Base-by-base conservation (phyloP, 1,284 basidiomycete genomes). In the Fomitopsis palustris region DNA sequence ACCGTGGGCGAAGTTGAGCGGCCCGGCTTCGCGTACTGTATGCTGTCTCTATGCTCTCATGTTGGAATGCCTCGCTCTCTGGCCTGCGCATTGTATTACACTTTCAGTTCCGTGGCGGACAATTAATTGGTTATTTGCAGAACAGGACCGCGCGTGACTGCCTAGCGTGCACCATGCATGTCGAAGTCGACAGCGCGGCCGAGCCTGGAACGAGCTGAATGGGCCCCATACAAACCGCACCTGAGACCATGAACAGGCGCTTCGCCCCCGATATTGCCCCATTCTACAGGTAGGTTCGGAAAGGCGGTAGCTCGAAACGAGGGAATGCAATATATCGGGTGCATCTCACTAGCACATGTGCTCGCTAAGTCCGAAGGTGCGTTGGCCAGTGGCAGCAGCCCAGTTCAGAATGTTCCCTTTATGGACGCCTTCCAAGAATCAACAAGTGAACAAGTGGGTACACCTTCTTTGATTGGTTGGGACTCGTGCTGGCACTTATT, bases 41-140 rank as follows among this genome's bases (percentile, higher is more conserved):
- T 52, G 31, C 29, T 51, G 25, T 35, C 29, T n/a, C 19, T 43
- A 17, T 27, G 47, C 49, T 52, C 33, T 52, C 10, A 37, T 52
- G 49, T 51, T 19, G 21, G 17, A 33, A 52, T 52, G 49, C 49
- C n/a, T 35, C n/a, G 49, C 29, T n/a, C 31, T 35, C 29, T n/a
- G 16, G 49, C 49, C 7, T 33, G 29, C 25, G 29, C 49, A 21
- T 52, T 47, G 45, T 47, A 47, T 25, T 23, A 10, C 23, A 16
- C 3, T n/a, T 21, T 12, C 9, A 31, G 27, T 19, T 21, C 21
- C 29, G 49, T 52, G 27, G 21, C 14, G 49, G 49, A 52, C 33
- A 52, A 52, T 52, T 21, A 37, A 37, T 52, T 23, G 49, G 19
- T 52, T 52, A 52, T 52, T 52, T 52, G n/a, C 49, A 33, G 49